Percentiles rank a stretch among this genome's conserved stretches.
Conservation (phyloP, 176 grass and related monocot species). For the Eragrostis curvula region DNA sequence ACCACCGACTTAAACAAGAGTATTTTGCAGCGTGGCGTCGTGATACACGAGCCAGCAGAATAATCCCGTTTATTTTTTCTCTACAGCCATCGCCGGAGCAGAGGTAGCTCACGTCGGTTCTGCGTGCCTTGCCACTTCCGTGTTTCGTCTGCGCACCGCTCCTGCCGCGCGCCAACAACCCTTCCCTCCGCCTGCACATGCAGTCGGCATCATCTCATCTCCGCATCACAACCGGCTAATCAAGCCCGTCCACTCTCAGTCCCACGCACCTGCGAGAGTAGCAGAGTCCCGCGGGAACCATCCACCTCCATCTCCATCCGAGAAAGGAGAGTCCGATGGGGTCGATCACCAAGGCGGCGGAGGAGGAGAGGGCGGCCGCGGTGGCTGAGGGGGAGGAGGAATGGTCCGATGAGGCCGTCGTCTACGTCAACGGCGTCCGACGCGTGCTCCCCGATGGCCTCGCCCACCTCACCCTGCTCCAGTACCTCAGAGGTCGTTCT, state of each 20-base stretch:
- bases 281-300: not conserved
- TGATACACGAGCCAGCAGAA: too few species aligned
- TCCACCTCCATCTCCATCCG: not conserved
- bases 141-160: not conserved
- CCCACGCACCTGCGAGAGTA: too few species aligned
- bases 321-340: conserved; percentile 52
- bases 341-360: conserved; percentile 58
- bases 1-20: too few species aligned
- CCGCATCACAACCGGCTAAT: not conserved
- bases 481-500: conserved; percentile 81
- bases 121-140: not conserved
- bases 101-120: not conserved
- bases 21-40: too few species aligned
- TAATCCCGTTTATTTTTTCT: too few species aligned
- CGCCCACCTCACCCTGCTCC: conserved; percentile 90
- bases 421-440: conserved; percentile 94
- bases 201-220: not conserved
- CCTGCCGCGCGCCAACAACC: not conserved
- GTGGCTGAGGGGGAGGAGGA: conserved; percentile 19
- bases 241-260: too few species aligned
- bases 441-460: conserved; percentile 83
- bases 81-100: too few species aligned
- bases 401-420: conserved; percentile 81
- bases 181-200: not conserved
- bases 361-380: conserved; percentile 42